Percentiles rank a stretch among this genome's conserved stretches.
phyloP scores from a whole-genome alignment of 768 basidiomycete genomes.

The Cystofilobasidium macerans region DNA sequence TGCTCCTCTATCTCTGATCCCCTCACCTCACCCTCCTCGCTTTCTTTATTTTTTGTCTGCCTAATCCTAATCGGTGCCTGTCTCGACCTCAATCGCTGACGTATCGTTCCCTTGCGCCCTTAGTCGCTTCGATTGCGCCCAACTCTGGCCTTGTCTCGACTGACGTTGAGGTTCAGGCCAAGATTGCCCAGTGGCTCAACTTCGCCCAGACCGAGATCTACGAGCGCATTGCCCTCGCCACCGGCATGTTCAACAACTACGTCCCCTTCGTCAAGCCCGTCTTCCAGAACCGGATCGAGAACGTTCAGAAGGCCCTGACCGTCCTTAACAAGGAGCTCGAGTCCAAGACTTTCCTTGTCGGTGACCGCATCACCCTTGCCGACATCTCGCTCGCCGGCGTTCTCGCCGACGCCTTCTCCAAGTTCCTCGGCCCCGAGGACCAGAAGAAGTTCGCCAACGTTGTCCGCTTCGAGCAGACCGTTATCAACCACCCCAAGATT shows the following conservation, averaged over 20 bases:
- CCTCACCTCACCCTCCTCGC: not conserved
- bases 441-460: slow-evolving; percentile 54
- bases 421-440: slow-evolving; percentile 26
- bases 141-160: slow-evolving; percentile 68
- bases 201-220: slow-evolving; percentile 41
- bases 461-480: slow-evolving; percentile 74
- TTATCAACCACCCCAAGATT: slow-evolving; percentile 71
- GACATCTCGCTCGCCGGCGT: slow-evolving; percentile 61
- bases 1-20: slow-evolving; percentile 11
- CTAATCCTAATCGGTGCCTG: slow-evolving; percentile 6
- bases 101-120: not conserved
- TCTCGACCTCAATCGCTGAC: not conserved
- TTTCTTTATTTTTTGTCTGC: slow-evolving; percentile 8
- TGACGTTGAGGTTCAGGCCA: slow-evolving; percentile 54
- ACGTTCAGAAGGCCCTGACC: slow-evolving; percentile 49
- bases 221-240: slow-evolving; percentile 42
- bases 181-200: slow-evolving; percentile 75
- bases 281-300: slow-evolving; percentile 53
- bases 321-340: slow-evolving; percentile 64
- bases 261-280: slow-evolving; percentile 66
- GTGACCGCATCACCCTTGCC: slow-evolving; percentile 87
- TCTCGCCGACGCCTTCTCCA: slow-evolving; percentile 40
- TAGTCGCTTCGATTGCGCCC: slow-evolving; percentile 66
- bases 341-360: slow-evolving; percentile 77
- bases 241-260: slow-evolving; percentile 41